Evolutionary conservation across 805 yeast species (phyloP).

Genomic region (Cyberlindnera japonica): DNA sequence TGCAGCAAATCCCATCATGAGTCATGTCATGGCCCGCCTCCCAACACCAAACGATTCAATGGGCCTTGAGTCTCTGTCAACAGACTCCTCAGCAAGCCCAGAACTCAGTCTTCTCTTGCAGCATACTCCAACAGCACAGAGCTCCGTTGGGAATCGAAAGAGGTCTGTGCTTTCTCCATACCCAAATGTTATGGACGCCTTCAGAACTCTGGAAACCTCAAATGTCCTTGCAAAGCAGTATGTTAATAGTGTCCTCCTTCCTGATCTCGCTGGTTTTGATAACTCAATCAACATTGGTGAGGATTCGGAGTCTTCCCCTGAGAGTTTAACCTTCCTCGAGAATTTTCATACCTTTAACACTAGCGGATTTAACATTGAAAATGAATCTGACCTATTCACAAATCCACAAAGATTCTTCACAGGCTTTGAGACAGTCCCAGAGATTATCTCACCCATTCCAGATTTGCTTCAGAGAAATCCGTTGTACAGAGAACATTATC

Average conservation of each 20-base stretch:
- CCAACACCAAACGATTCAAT: not conserved
- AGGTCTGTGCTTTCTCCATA: no score
- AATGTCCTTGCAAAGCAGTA: constrained; percentile 18
- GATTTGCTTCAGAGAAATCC: constrained; percentile 58
- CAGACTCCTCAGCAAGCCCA: not conserved
- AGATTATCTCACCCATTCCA: constrained; percentile 43
- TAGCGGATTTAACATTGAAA: not conserved
- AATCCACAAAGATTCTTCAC: constrained; percentile 11
- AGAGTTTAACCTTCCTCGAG: constrained; percentile 11
- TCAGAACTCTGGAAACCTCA: constrained; percentile 17
- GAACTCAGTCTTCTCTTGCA: not conserved
- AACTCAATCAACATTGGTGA: not conserved
- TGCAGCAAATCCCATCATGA: not conserved
- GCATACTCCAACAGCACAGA: not conserved
- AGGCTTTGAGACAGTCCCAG: constrained; percentile 18
- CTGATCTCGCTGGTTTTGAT: constrained; percentile 8
- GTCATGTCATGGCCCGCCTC: not conserved
- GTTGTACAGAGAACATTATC: constrained; percentile 55
- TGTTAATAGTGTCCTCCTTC: constrained; percentile 15
- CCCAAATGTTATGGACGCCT: constrained; percentile 12
- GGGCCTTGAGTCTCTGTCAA: not conserved
- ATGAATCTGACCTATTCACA: constrained; percentile 1
- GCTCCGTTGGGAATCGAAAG: no score
- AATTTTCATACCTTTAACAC: constrained; percentile 9
- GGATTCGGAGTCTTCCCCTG: constrained; percentile 10